These are phyloP conservation scores for Myrmaecium sp. DNA, from an alignment of 2,329 filamentous ascomycete species.

Conservation along the genomic window DNA sequence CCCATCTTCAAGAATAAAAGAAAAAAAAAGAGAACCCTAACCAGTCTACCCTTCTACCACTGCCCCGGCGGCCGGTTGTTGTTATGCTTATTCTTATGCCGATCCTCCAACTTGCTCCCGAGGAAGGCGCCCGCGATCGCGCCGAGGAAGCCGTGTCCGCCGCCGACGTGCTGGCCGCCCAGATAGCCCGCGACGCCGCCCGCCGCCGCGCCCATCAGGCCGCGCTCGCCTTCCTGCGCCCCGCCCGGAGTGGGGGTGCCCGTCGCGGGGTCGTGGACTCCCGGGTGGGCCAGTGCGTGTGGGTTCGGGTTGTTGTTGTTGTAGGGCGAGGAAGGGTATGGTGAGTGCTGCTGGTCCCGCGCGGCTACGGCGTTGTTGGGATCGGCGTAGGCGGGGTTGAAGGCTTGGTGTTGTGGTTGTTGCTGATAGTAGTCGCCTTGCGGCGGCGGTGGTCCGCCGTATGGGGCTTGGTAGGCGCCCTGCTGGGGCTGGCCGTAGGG, in stretches of 20 bases:
- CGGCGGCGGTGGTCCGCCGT: no score
- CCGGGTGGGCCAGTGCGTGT: not conserved
- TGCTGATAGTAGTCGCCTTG: no score
- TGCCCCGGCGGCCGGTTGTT: no score
- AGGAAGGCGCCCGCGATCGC: conserved; percentile 39
- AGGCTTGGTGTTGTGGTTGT: no score
- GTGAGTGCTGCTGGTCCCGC: no score
- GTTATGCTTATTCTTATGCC: conserved; percentile 26
- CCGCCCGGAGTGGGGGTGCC: conserved; percentile 27
- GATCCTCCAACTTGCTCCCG: conserved; percentile 38
- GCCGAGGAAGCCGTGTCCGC: conserved; percentile 40
- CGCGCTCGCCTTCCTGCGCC: conserved; percentile 37
- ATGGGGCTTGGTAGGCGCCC: conserved; percentile 23
- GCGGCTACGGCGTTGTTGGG: no score
- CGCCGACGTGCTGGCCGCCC: conserved; percentile 36
- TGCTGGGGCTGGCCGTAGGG: conserved; percentile 19
- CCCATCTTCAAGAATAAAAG: no score
- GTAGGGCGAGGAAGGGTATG: no score
- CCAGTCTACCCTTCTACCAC: no score
- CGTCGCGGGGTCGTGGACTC: no score
- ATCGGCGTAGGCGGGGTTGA: no score
- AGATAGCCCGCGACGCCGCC: conserved; percentile 41
- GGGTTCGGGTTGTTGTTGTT: conserved; percentile 9
- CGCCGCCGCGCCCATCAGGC: conserved; percentile 38
- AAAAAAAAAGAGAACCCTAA: no score